Evolutionary conservation across 371 early-diverging fungal genomes (phyloP), one percentile per base, ranked within the genome.

Genomic region (Mucor lusitanicus): DNA sequence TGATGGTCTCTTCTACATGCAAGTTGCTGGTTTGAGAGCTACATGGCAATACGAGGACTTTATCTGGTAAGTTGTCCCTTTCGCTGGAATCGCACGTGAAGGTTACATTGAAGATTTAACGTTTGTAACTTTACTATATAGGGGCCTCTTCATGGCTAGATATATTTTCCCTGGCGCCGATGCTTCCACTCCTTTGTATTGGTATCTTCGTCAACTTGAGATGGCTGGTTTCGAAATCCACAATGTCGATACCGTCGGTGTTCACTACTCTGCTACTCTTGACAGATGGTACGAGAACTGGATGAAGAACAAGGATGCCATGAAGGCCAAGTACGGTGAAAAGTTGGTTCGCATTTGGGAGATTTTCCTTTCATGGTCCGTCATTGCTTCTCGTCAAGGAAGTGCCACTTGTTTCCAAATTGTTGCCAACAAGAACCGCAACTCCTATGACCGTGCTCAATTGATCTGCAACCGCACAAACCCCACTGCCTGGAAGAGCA

Each of bases 161-260:
- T 97, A 97, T 79, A 90, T 98, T 67, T 97, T 98, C 92, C 98
- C 97, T 66, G 98, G 98, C 73, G 98, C 98, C 68, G 99, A 97
- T 82, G 98, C 98, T 32, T 96, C 96, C 57, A 90, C 91, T 75
- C 99, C 99, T 53, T 83, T 98, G 60, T 91, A 92, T 88, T 98
- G 97, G 97, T 91, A 91, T 56, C 79, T 92, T 59, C 88, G 89
- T 64, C 93, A 98, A 85, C 87, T 94, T 59, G 98, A 98, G 83
- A 84, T 80, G 39, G 92, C 96, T 59, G 97, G 98, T 40, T 98
- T 95, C 73, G 97, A 97, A 82, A 88, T 97, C 62, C 87, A 90
- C 65, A 87, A 86, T 70, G 83, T 88, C 30, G 95, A 97, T 67
- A 98, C 97, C 56, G 86, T 97, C 39, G 98, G 99, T 73, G 93